A percentile compares a stretch with the other conserved stretches of the same genome.
Conservation (phyloP, 2,329 filamentous ascomycete species). For the Trematosphaeria pertusa region DNA sequence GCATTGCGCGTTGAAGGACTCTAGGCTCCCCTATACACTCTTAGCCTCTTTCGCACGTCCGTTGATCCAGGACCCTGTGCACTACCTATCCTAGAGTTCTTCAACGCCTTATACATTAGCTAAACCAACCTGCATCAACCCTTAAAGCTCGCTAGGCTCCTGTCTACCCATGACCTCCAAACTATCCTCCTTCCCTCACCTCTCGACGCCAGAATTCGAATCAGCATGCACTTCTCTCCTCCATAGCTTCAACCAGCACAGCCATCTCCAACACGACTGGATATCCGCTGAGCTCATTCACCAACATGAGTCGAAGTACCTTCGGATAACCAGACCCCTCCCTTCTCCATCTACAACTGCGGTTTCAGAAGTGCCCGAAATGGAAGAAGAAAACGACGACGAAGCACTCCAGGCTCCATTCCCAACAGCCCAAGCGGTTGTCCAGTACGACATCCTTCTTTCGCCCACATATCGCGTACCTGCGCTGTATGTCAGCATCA, state of each 20-base stretch:
- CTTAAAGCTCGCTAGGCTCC: too few relatives aligned
- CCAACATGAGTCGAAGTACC: slow-evolving; percentile 17
- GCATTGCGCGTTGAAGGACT: too few relatives aligned
- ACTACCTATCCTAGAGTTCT: too few relatives aligned
- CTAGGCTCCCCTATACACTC: too few relatives aligned
- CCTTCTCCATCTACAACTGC: too few relatives aligned
- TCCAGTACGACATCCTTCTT: slow-evolving; percentile 52
- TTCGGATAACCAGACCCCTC: slow-evolving; percentile 32
- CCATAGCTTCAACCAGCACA: slow-evolving; percentile 18
- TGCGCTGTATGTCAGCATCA: slow-evolving; percentile 50
- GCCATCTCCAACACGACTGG: slow-evolving; percentile 31
- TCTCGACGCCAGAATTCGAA: slow-evolving; percentile 36
- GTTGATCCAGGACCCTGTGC: too few relatives aligned
- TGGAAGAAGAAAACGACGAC: slow-evolving; percentile 30
- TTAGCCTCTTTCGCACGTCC: too few relatives aligned
- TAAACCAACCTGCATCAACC: too few relatives aligned
- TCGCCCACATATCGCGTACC: slow-evolving; percentile 56
- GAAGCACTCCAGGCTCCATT: slow-evolving; percentile 19
- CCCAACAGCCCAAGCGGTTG: not conserved
- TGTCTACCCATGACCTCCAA: too few relatives aligned
- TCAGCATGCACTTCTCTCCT: slow-evolving; percentile 31
- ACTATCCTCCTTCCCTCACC: slow-evolving; percentile 36
- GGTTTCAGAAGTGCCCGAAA: not conserved
- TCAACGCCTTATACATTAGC: too few relatives aligned
- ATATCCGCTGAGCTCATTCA: slow-evolving; percentile 25